phyloP scores from a whole-genome alignment of 1,284 basidiomycete genomes.

The Trametes hirsuta region DNA sequence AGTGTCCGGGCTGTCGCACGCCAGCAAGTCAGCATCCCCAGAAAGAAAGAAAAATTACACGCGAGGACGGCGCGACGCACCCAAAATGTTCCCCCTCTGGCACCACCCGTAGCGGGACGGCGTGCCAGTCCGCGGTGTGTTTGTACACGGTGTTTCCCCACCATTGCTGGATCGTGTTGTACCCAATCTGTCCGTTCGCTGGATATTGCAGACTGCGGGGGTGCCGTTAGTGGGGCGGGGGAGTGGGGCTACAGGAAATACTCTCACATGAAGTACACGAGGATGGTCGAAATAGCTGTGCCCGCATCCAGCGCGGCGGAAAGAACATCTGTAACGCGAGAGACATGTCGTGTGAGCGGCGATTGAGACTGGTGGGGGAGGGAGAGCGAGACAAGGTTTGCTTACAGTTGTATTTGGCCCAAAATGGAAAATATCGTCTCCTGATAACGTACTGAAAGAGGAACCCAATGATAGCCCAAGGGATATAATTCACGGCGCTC shows the following conservation, averaged over 20 bases:
- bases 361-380: neutral
- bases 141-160: slow-evolving; percentile 47
- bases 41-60: neutral
- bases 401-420: slow-evolving; percentile 52
- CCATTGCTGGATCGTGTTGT: slow-evolving; percentile 39
- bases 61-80: slow-evolving; percentile 23
- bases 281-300: slow-evolving; percentile 45
- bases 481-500: slow-evolving; percentile 46
- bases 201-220: slow-evolving; percentile 45
- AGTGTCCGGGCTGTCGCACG: slow-evolving; percentile 13
- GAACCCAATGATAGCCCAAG: slow-evolving; percentile 43
- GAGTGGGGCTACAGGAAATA: neutral
- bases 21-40: neutral
- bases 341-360: neutral
- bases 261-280: slow-evolving; percentile 50
- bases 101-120: slow-evolving; percentile 30
- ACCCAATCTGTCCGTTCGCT: slow-evolving; percentile 46
- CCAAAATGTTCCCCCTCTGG: slow-evolving; percentile 35
- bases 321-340: slow-evolving; percentile 42
- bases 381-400: neutral
- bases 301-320: slow-evolving; percentile 57
- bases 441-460: slow-evolving; percentile 48
- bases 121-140: slow-evolving; percentile 39
- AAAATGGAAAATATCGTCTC: slow-evolving; percentile 42
- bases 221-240: neutral